A percentile compares a stretch with the other conserved stretches of the same genome.
Evolutionary conservation across 805 yeast genomes (phyloP).

Genomic region (Saccharomycopsis synnaedendra): DNA sequence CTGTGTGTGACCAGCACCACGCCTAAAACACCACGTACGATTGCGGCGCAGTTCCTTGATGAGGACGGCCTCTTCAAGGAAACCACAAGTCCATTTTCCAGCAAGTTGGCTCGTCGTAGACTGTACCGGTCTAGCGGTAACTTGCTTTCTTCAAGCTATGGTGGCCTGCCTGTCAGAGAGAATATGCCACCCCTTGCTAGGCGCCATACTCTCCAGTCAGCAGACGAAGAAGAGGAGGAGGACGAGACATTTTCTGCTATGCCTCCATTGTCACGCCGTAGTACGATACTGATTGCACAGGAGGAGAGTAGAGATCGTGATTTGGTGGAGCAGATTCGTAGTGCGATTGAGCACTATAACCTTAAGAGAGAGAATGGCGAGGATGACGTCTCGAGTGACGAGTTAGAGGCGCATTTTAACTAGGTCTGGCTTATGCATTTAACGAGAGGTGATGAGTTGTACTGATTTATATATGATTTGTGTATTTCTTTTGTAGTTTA

Average conservation of each 20-base stretch:
- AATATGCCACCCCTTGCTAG: slow-evolving; percentile 20
- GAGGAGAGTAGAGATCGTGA: slow-evolving; percentile 18
- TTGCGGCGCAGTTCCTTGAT: slow-evolving; percentile 14
- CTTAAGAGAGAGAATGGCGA: slow-evolving; percentile 21
- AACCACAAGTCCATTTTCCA: slow-evolving; percentile 34
- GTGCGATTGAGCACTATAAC: slow-evolving; percentile 27
- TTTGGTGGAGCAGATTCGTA: slow-evolving; percentile 30
- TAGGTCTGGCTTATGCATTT: not conserved
- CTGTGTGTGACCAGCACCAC: slow-evolving; percentile 31
- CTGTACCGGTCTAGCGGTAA: slow-evolving; percentile 66
- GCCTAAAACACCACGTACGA: slow-evolving; percentile 18
- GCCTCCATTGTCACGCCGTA: slow-evolving; percentile 7
- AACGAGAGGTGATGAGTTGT: not conserved
- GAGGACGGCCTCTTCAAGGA: slow-evolving; percentile 20
- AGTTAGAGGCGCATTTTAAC: slow-evolving; percentile 37
- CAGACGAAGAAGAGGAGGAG: not conserved
- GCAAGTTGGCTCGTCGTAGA: slow-evolving; percentile 48
- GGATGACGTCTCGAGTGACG: slow-evolving; percentile 39
- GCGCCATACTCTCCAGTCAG: slow-evolving; percentile 16
- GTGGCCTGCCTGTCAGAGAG: slow-evolving; percentile 47
- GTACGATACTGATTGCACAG: not conserved
- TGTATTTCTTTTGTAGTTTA: not conserved
- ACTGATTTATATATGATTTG: not conserved
- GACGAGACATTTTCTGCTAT: not conserved
- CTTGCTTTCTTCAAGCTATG: slow-evolving; percentile 38